Evolutionary conservation across 345 rosid species (phyloP), one percentile per base, ranked within the genome.

Genomic region (Lepidium didymum): DNA sequence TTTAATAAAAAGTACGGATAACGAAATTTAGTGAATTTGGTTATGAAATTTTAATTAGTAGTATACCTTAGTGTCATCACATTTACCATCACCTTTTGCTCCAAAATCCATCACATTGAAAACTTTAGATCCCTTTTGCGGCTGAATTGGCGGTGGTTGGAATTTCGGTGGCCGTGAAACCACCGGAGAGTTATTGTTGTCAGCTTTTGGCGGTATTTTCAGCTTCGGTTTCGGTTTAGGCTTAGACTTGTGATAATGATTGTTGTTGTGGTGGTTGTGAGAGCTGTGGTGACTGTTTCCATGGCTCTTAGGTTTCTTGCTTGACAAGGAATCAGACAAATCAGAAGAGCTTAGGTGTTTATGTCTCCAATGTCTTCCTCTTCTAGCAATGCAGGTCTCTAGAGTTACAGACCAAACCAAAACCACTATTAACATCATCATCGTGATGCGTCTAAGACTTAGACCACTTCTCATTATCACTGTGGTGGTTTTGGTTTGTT

Each of bases 1-100:
- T 29, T 56, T 27, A 5, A 45, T 27, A 29, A 55, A 33, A 6
- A 8, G 46, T 57, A 73, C 72, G 72, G 61, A 33, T 51, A 23
- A 14, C 4, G 49, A 61, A 71, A 29, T 46, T 27, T 16, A 64
- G 38, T 47, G 40, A 56, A 36, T 14, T 37, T 35, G 62, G 16
- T 37, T 45, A 31, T 23, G 21, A 13, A 38, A 23, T 31, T 3
- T 31, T 6, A 37, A 8, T 13, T 19, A 19, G 21, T 19, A 19
- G 11, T 35, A 44, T 70, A 88, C 98, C 98, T 90, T 84, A 41
- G 99, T 87, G 71, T 93, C 99, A 69, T 91, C 99, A 36, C 78
- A 77, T 73, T 76, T 82, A 27, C 97, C 97, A 69, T 91, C 85
- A 33, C 99, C 99, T 68, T 84, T 84, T n/a, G 99, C 99, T 1